A percentile compares a stretch with the other conserved stretches of the same genome.
phyloP scores from a whole-genome alignment of 2,329 filamentous ascomycete species.

The Didymella segeticola region DNA sequence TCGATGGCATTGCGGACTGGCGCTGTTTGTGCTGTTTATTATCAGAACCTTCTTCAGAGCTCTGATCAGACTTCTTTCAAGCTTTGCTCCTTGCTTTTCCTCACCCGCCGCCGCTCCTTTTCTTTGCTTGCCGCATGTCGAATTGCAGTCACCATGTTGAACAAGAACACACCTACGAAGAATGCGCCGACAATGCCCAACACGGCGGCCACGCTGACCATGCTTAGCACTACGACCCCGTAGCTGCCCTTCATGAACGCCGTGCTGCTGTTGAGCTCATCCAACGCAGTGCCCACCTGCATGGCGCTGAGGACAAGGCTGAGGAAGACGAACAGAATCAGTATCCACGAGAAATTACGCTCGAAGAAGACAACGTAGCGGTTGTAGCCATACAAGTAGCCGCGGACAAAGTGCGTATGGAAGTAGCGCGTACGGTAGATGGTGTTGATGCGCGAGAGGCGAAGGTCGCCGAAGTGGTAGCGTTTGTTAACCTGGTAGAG shows the following conservation, averaged over 20 bases:
- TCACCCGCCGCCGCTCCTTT: constrained; percentile 32
- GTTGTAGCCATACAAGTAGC: constrained; percentile 50
- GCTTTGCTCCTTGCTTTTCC: constrained; percentile 2
- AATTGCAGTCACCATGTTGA: constrained; percentile 48
- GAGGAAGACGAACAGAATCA: constrained; percentile 49
- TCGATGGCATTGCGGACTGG: not conserved
- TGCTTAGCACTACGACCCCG: constrained; percentile 46
- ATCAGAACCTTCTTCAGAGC: no score
- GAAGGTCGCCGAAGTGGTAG: constrained; percentile 46
- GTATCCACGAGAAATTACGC: constrained; percentile 47
- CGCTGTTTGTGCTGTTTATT: no score
- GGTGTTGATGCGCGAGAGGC: constrained; percentile 45
- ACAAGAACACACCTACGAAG: constrained; percentile 45
- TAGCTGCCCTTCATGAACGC: constrained; percentile 38
- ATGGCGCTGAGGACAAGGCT: constrained; percentile 46
- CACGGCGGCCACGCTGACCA: constrained; percentile 40
- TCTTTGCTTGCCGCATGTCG: constrained; percentile 46
- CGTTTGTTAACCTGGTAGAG: constrained; percentile 47
- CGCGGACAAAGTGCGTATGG: constrained; percentile 45
- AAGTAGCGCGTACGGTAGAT: constrained; percentile 45
- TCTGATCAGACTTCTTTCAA: not conserved
- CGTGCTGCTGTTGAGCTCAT: constrained; percentile 29
- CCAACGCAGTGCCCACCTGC: constrained; percentile 45
- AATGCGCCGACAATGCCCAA: constrained; percentile 32
- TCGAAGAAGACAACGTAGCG: constrained; percentile 50